These are phyloP conservation scores for Hevea brasiliensis DNA, from an alignment of 345 rosid genomes.

Conservation along the genomic window DNA sequence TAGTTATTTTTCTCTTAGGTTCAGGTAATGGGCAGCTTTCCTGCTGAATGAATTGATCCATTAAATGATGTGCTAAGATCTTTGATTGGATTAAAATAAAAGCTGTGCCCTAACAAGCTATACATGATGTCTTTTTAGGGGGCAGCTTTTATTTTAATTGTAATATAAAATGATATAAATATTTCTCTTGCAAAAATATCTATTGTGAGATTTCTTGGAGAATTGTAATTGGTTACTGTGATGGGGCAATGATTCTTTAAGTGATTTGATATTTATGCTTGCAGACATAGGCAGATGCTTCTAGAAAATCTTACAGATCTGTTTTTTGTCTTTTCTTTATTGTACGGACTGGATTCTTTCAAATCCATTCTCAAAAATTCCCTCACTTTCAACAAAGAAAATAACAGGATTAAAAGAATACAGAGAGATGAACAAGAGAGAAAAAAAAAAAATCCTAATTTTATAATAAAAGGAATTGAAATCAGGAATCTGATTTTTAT, in stretches of 20 bases:
- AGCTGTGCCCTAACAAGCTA: no score
- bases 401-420: background rate
- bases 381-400: background rate
- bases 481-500: constrained; percentile 21
- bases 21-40: background rate
- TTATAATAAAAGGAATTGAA: constrained; percentile 4
- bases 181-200: background rate
- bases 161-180: no score
- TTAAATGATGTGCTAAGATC: background rate
- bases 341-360: background rate
- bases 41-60: background rate
- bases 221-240: background rate
- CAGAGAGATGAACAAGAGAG: background rate
- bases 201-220: background rate
- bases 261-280: background rate
- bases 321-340: background rate
- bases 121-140: no score
- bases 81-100: background rate
- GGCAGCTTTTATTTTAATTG: no score
- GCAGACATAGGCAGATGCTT: background rate
- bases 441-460: background rate
- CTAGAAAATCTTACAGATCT: background rate
- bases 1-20: no score
- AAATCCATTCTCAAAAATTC: constrained; percentile 1
- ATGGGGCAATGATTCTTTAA: background rate